phyloP scores from a whole-genome alignment of 768 basidiomycete species.

The Tricholoma sp. region DNA sequence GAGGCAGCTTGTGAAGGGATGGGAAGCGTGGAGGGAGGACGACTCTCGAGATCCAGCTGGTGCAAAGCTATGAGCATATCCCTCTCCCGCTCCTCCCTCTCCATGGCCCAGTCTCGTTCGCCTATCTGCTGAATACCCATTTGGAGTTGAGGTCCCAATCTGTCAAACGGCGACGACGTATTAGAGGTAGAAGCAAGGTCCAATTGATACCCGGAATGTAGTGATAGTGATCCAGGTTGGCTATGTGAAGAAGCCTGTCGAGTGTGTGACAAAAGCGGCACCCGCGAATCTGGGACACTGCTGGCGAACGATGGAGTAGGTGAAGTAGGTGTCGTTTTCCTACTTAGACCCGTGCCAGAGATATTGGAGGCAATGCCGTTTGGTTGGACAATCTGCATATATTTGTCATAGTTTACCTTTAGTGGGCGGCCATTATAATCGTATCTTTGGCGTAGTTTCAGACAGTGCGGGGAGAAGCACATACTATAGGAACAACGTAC shows the following conservation, averaged over 20 bases:
- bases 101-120: not conserved
- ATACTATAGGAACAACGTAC: slow-evolving; percentile 38
- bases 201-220: slow-evolving; percentile 8
- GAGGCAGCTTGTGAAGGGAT: slow-evolving; percentile 2
- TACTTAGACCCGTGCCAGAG: slow-evolving; percentile 2
- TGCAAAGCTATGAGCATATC: slow-evolving; percentile 8
- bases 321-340: slow-evolving; percentile 15
- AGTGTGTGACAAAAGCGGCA: not conserved
- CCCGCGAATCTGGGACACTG: slow-evolving; percentile 7
- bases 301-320: slow-evolving; percentile 11
- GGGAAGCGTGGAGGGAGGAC: slow-evolving; percentile 4
- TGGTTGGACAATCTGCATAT: slow-evolving; percentile 32
- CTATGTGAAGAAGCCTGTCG: slow-evolving; percentile 3
- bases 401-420: slow-evolving; percentile 92
- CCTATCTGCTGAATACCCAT: not conserved
- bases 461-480: slow-evolving; percentile 3
- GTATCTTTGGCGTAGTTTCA: slow-evolving; percentile 42
- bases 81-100: slow-evolving; percentile 4
- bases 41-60: slow-evolving; percentile 5
- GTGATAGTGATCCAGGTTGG: slow-evolving; percentile 5
- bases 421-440: slow-evolving; percentile 85
- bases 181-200: slow-evolving; percentile 9
- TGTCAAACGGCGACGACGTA: slow-evolving; percentile 27
- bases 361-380: not conserved
- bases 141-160: slow-evolving; percentile 12